phyloP scores from a whole-genome alignment of 495 filamentous ascomycete genomes.

The Hyaloscypha finlandica region DNA sequence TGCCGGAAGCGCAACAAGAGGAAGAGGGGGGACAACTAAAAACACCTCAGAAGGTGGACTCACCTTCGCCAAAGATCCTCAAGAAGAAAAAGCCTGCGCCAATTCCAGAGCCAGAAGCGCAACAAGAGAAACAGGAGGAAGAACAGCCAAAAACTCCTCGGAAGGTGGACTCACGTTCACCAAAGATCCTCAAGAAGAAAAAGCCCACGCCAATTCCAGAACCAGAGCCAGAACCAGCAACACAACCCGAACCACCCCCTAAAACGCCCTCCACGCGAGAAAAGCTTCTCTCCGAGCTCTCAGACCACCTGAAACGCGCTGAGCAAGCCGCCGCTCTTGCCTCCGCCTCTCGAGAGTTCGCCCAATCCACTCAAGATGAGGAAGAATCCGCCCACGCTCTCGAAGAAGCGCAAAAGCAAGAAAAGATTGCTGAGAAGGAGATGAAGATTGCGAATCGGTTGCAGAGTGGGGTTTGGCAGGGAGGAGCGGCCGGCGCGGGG shows the following conservation, averaged over 20 bases:
- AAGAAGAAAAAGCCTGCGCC: neutral
- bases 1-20: too few relatives aligned
- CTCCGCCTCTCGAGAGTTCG: neutral
- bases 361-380: conserved; percentile 7
- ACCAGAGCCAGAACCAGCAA: neutral
- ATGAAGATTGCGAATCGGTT: conserved; percentile 38
- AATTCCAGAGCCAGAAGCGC: neutral
- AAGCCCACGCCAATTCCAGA: neutral
- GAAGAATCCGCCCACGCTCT: conserved; percentile 31
- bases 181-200: neutral
- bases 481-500: conserved; percentile 38
- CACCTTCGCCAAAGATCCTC: too few relatives aligned
- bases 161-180: too few relatives aligned
- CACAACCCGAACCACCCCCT: neutral
- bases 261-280: neutral
- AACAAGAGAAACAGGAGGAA: too few relatives aligned
- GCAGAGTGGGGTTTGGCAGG: conserved; percentile 42
- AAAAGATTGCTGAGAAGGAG: conserved; percentile 33
- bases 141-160: too few relatives aligned
- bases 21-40: too few relatives aligned
- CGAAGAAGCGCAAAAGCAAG: conserved; percentile 33
- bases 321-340: neutral
- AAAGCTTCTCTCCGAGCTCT: neutral
- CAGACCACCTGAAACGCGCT: neutral
- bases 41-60: too few relatives aligned